Conservation (phyloP, 768 basidiomycete genomes). For the Candolleomyces aberdarensis region DNA sequence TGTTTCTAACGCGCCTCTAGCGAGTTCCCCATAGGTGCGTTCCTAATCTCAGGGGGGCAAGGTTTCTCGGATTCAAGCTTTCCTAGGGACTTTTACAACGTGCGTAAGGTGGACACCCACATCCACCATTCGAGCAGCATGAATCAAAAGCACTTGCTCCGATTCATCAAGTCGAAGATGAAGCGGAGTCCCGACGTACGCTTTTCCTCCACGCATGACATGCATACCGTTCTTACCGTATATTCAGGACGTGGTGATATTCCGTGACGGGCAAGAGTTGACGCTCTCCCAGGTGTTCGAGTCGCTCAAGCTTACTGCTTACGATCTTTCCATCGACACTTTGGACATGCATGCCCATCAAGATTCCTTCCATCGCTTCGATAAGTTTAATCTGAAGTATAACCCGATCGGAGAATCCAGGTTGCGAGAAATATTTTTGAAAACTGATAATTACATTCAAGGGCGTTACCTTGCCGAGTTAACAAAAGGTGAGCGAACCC, state of each 20-base stretch:
- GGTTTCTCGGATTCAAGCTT: not conserved
- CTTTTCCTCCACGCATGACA: not conserved
- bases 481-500: conserved; percentile 63
- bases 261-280: conserved; percentile 86
- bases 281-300: conserved; percentile 95
- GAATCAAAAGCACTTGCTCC: conserved; percentile 98
- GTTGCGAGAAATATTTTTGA: conserved; percentile 94
- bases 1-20: conserved; percentile 29
- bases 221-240: not conserved
- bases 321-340: conserved; percentile 97
- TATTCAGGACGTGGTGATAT: conserved; percentile 87
- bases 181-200: conserved; percentile 77
- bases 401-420: conserved; percentile 96
- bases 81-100: conserved; percentile 92
- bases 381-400: conserved; percentile 97
- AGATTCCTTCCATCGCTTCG: conserved; percentile 97
- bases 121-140: conserved; percentile 98
- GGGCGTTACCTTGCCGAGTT: conserved; percentile 94
- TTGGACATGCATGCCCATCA: conserved; percentile 99
- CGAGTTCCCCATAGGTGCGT: conserved; percentile 78
- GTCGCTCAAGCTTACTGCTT: conserved; percentile 90
- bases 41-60: conserved; percentile 1
- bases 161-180: conserved; percentile 99
- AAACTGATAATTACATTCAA: conserved; percentile 93
- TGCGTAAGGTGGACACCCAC: conserved; percentile 98